These are phyloP conservation scores for Brettanomyces sp. DNA, from an alignment of 805 yeast species.

Conservation along the genomic window DNA sequence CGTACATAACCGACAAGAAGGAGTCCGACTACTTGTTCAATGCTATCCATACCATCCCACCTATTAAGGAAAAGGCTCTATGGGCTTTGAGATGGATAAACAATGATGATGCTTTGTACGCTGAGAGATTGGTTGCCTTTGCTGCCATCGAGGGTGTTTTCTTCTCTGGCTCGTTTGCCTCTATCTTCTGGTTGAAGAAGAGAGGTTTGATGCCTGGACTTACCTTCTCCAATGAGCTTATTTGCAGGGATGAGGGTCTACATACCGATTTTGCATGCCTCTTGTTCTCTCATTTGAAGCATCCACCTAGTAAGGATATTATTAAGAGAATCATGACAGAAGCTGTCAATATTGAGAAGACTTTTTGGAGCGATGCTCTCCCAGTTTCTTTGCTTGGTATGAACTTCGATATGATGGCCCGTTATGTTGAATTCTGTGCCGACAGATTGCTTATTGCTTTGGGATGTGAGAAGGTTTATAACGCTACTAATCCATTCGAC, in stretches of 20 bases:
- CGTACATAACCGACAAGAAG: slow-evolving; percentile 92
- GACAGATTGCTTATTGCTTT: slow-evolving; percentile 87
- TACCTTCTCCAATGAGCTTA: slow-evolving; percentile 94
- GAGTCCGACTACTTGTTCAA: slow-evolving; percentile 86
- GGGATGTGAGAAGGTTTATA: slow-evolving; percentile 84
- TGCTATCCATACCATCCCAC: slow-evolving; percentile 93
- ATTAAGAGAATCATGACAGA: slow-evolving; percentile 85
- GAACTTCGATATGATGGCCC: slow-evolving; percentile 92
- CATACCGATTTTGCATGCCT: slow-evolving; percentile 98
- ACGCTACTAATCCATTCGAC: slow-evolving; percentile 90
- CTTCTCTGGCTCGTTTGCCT: slow-evolving; percentile 97
- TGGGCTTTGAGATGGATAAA: slow-evolving; percentile 98
- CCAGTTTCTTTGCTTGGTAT: slow-evolving; percentile 91
- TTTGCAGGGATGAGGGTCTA: slow-evolving; percentile 97
- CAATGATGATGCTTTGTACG: slow-evolving; percentile 81
- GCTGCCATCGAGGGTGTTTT: slow-evolving; percentile 99
- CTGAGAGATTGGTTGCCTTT: slow-evolving; percentile 93
- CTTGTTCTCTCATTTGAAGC: slow-evolving; percentile 83
- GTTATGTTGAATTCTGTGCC: slow-evolving; percentile 95
- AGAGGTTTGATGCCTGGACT: slow-evolving; percentile 99
- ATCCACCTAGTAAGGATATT: slow-evolving; percentile 74
- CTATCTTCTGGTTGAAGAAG: slow-evolving; percentile 98
- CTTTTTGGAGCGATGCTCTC: slow-evolving; percentile 88
- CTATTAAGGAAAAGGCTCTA: slow-evolving; percentile 94
- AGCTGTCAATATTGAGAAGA: slow-evolving; percentile 92